phyloP scores from a whole-genome alignment of 208 protist genomes.

The Wallacemonas sp. region DNA sequence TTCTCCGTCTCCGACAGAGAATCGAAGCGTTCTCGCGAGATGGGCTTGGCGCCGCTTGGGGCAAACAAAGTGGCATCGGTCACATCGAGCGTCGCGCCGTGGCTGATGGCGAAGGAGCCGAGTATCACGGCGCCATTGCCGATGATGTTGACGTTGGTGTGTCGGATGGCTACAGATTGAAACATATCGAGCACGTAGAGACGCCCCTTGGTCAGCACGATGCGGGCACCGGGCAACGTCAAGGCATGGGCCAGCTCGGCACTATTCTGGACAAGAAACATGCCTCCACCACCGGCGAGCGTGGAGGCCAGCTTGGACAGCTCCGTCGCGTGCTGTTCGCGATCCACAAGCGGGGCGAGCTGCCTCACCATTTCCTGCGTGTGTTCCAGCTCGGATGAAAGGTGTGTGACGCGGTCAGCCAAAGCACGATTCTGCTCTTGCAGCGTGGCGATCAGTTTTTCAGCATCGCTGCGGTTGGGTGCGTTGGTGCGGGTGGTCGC shows the following conservation, averaged over 20 bases:
- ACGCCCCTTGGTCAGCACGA: constrained; percentile 43
- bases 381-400: constrained; percentile 17
- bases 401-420: constrained; percentile 16
- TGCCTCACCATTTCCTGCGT: constrained; percentile 24
- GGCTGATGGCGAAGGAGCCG: constrained; percentile 32
- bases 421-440: constrained; percentile 27
- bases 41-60: constrained; percentile 5
- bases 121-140: constrained; percentile 58
- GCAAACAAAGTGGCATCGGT: constrained; percentile 48
- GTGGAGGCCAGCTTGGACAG: constrained; percentile 25
- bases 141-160: constrained; percentile 46
- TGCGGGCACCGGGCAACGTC: constrained; percentile 43
- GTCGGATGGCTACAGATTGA: constrained; percentile 28
- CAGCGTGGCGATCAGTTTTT: constrained; percentile 24
- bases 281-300: constrained; percentile 35
- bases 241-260: constrained; percentile 43
- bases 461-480: not conserved
- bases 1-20: not conserved
- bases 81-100: constrained; percentile 40
- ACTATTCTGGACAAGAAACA: constrained; percentile 48
- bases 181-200: constrained; percentile 38
- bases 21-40: not conserved
- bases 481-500: constrained; percentile 10
- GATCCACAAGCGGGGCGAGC: constrained; percentile 31
- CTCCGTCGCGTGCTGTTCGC: constrained; percentile 14